phyloP scores from a whole-genome alignment of 2,329 filamentous ascomycete species.

The Aspergillus sp. region DNA sequence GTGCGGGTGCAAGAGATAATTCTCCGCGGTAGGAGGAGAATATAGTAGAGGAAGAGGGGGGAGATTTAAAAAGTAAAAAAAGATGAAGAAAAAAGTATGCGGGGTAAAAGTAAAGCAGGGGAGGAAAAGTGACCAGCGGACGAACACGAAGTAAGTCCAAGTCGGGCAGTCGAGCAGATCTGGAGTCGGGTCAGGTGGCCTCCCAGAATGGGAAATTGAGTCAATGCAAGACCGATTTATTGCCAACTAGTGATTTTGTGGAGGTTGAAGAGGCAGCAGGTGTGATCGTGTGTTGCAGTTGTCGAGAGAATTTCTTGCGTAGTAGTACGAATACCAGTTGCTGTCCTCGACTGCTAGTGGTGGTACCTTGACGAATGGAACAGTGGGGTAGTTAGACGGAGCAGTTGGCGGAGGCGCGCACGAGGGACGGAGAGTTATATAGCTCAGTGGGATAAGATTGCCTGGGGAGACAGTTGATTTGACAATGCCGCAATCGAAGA shows the following conservation, averaged over 20 bases:
- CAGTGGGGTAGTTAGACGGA: constrained; percentile 9
- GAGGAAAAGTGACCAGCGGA: constrained; percentile 14
- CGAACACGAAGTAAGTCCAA: background rate
- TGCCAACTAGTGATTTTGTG: background rate
- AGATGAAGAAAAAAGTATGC: constrained; percentile 11
- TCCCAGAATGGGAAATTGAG: constrained; percentile 3
- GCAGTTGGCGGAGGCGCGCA: background rate
- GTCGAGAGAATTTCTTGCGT: background rate
- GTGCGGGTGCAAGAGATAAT: constrained; percentile 7
- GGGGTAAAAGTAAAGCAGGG: constrained; percentile 18
- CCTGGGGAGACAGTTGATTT: constrained; percentile 11
- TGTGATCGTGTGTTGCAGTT: background rate
- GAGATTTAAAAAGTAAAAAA: constrained; percentile 7
- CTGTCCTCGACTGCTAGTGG: background rate
- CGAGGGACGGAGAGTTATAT: constrained; percentile 7
- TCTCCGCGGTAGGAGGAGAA: background rate
- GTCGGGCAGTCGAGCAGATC: constrained; percentile 14
- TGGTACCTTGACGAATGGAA: background rate
- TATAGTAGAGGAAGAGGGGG: background rate
- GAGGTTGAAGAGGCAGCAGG: background rate
- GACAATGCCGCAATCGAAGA: constrained; percentile 25
- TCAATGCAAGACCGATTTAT: constrained; percentile 2
- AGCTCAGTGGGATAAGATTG: constrained; percentile 2
- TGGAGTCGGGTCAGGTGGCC: constrained; percentile 21
- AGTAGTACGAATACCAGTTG: background rate